These are phyloP conservation scores for Pichia scutulata DNA, from an alignment of 805 yeast species.

Conservation along the genomic window DNA sequence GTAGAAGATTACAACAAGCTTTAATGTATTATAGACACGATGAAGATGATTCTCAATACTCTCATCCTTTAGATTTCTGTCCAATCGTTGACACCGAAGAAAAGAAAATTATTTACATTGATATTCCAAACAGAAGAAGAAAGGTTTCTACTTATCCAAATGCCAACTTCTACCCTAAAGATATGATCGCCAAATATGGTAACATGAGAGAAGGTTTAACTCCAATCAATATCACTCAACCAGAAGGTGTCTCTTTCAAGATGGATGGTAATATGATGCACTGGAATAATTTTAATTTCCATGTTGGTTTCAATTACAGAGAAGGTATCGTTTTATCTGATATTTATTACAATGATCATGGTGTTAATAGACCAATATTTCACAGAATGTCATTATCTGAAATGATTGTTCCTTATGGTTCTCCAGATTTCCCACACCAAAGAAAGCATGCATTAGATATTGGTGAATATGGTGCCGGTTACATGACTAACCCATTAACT, in stretches of 20 bases:
- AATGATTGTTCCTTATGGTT: slow-evolving; percentile 83
- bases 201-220: slow-evolving; percentile 54
- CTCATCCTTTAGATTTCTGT: slow-evolving; percentile 74
- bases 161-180: slow-evolving; percentile 62
- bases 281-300: slow-evolving; percentile 75
- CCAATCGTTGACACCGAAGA: slow-evolving; percentile 74
- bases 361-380: slow-evolving; percentile 64
- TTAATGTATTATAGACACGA: slow-evolving; percentile 67
- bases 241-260: slow-evolving; percentile 74
- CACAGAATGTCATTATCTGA: slow-evolving; percentile 72
- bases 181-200: slow-evolving; percentile 53
- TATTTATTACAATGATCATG: slow-evolving; percentile 68
- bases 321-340: slow-evolving; percentile 78
- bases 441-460: slow-evolving; percentile 82
- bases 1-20: slow-evolving; percentile 71
- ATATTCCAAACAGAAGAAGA: slow-evolving; percentile 68
- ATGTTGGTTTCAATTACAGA: slow-evolving; percentile 78
- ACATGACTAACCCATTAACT: slow-evolving; percentile 71
- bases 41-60: slow-evolving; percentile 63
- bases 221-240: slow-evolving; percentile 68
- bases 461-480: slow-evolving; percentile 86
- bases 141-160: slow-evolving; percentile 62
- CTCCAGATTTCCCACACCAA: slow-evolving; percentile 73
- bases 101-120: slow-evolving; percentile 62
- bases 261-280: slow-evolving; percentile 61